Evolutionary conservation across 2,329 filamentous ascomycete genomes (phyloP), one percentile per base, ranked within the genome.

Genomic region (Aspergillus quadricinctus): DNA sequence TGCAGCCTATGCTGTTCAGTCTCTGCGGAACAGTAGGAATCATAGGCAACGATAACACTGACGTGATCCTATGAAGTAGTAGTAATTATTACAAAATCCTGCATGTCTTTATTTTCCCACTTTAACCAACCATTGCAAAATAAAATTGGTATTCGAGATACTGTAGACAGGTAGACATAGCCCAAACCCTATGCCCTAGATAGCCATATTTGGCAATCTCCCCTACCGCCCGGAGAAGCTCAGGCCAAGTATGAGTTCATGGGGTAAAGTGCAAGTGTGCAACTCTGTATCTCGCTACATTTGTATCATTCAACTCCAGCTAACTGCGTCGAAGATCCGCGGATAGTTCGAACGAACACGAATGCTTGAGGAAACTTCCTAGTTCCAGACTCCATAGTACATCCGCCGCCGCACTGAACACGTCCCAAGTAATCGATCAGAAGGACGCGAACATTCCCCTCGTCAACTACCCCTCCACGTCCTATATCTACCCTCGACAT

Each of bases 401-500:
- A 37, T 14, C 17, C 31, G 17, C 31, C 14, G 7, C 31, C 31
- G 17, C 14, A 17, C 31, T 6, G 14, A 37, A 37, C 14, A 17
- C 31, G 14, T 37, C 1, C 5, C 31, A 37, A 7, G 5, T 37
- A 17, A 21, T 21, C n/a, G 8, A 25, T 46, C 23, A 11, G 1
- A 46, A 46, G 19, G 21, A 25, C 43, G 23, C 43, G 10, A 23
- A 46, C 11, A 37, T 28, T 50, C 50, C 52, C 46, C 48, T 55
- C 62, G 43, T 27, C 11, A 17, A 53, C 54, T 50, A 28, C 54
- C 43, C 37, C 50, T 50, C 48, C 52, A 46, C 49, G n/a, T 21
- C 40, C 8, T 6, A 23, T 25, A 21, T 14, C 23, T 23, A 21
- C n/a, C 35, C 23, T 49, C 66, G 83, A 67, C 52, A 97, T 97